Base-by-base conservation (phyloP, 2,329 filamentous ascomycete genomes). In the Fusarium pilosicola region DNA sequence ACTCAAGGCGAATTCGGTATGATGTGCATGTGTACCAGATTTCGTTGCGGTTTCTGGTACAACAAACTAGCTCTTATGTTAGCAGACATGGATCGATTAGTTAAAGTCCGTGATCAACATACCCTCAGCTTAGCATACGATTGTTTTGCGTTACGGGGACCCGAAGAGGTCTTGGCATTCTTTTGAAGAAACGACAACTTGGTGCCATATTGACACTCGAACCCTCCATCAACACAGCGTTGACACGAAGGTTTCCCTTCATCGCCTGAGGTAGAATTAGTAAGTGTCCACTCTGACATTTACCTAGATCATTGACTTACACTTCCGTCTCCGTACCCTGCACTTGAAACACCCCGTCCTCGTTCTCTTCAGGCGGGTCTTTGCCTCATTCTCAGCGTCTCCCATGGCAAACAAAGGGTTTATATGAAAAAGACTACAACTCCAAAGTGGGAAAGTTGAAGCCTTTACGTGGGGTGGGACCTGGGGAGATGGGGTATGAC, bases 271-370 rank as follows among this genome's bases (percentile, higher is more conserved):
- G 26, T 30, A 49, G 28, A 64, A 65, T 69, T 64, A 56, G 61
- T 68, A 30, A 28, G 28, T 61, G 34, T 36, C 34, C 26, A 46
- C 28, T 22, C 24, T 56, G 36, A 36, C 38, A 38, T 26, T 22
- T 38, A 48, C 45, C 20, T 10, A 20, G 30, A 20, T 42, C 39
- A 22, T 39, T 36, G 38, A 42, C 52, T 68, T 44, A 86, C 86
- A 87, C 79, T 87, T 88, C 38, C 85, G 82, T 52, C 86, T 79
- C 54, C 86, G 84, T 38, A 83, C 79, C 38, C 86, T 84, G 79
- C 86, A 88, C 61, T 85, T 85, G 71, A 86, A 79, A 77, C 85
- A 88, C 20, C 86, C 85, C 3, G 85, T 85, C 57, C 85, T 77
- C 55, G 80, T 80, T 65, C 81, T 80, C 65, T 76, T 79, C 51